Conservation (phyloP, 2,329 filamentous ascomycete species). For the Claviceps quebecensis region DNA sequence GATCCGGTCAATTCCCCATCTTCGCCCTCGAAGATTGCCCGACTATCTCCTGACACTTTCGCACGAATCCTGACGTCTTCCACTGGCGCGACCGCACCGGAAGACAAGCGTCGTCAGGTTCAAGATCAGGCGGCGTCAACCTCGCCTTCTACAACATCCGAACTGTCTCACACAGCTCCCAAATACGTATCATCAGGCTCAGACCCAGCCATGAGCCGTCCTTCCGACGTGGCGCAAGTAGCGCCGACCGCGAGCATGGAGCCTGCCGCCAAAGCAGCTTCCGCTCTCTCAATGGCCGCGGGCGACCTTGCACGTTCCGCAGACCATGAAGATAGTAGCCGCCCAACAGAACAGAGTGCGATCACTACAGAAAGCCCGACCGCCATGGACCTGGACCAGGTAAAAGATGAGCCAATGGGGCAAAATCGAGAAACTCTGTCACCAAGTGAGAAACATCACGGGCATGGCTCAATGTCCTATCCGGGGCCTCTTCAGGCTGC, state of each 20-base stretch:
- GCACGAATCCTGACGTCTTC: slow-evolving; percentile 32
- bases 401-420: slow-evolving; percentile 21
- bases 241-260: slow-evolving; percentile 31
- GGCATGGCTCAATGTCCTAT: slow-evolving; percentile 38
- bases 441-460: slow-evolving; percentile 35
- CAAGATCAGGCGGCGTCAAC: slow-evolving; percentile 18
- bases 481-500: slow-evolving; percentile 35
- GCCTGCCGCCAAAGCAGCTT: slow-evolving; percentile 22
- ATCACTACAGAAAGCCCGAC: slow-evolving; percentile 35
- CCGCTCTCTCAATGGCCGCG: slow-evolving; percentile 19
- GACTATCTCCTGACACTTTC: slow-evolving; percentile 29
- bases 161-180: slow-evolving; percentile 38
- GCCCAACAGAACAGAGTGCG: slow-evolving; percentile 18
- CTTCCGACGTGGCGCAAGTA: slow-evolving; percentile 35
- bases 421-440: slow-evolving; percentile 26
- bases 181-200: slow-evolving; percentile 40
- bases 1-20: slow-evolving; percentile 23
- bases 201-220: slow-evolving; percentile 38
- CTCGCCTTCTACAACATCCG: slow-evolving; percentile 34
- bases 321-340: slow-evolving; percentile 30
- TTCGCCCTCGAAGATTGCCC: slow-evolving; percentile 41
- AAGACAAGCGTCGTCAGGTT: slow-evolving; percentile 37
- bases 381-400: slow-evolving; percentile 40
- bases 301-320: slow-evolving; percentile 20
- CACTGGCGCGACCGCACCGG: slow-evolving; percentile 39